Evolutionary conservation across 2,329 filamentous ascomycete genomes (phyloP).

Genomic region (Xylariaceae sp.): DNA sequence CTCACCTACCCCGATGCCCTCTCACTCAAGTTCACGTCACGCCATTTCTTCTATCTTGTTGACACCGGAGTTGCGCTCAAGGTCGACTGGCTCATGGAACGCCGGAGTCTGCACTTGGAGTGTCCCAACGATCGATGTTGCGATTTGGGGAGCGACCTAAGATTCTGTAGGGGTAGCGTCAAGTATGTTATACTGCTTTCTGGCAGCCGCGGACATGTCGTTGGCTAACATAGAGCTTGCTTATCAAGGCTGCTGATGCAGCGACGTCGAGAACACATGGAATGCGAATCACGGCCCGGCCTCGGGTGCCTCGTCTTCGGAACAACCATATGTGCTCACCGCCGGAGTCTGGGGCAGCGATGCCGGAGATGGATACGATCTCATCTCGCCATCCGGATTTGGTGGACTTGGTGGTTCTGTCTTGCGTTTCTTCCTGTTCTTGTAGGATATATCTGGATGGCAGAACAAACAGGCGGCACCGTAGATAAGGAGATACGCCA

Average conservation of each 20-base stretch:
- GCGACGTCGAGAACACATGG: slow-evolving; percentile 53
- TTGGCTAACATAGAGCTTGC: background rate
- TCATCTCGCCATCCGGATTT: slow-evolving; percentile 43
- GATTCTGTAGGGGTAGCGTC: slow-evolving; percentile 56
- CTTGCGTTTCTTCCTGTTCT: slow-evolving; percentile 39
- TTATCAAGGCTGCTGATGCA: slow-evolving; percentile 46
- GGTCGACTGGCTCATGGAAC: slow-evolving; percentile 63
- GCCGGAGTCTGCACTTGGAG: slow-evolving; percentile 57
- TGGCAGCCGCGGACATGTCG: background rate
- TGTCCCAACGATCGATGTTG: slow-evolving; percentile 56
- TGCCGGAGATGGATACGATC: slow-evolving; percentile 42
- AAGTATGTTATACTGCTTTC: slow-evolving; percentile 34
- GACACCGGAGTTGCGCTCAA: slow-evolving; percentile 62
- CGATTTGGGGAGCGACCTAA: slow-evolving; percentile 53
- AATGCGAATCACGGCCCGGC: slow-evolving; percentile 54
- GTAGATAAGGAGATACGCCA: no score
- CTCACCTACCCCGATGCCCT: slow-evolving; percentile 67
- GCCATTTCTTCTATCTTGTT: slow-evolving; percentile 59
- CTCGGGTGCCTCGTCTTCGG: slow-evolving; percentile 52
- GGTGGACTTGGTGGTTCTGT: slow-evolving; percentile 47
- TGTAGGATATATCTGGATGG: slow-evolving; percentile 28
- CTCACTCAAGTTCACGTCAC: slow-evolving; percentile 61
- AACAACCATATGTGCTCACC: slow-evolving; percentile 44
- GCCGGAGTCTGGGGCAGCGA: slow-evolving; percentile 40
- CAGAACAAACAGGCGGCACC: slow-evolving; percentile 6